Conservation (phyloP, 2,329 filamentous ascomycete species). For the Exophiala dermatitidis region DNA sequence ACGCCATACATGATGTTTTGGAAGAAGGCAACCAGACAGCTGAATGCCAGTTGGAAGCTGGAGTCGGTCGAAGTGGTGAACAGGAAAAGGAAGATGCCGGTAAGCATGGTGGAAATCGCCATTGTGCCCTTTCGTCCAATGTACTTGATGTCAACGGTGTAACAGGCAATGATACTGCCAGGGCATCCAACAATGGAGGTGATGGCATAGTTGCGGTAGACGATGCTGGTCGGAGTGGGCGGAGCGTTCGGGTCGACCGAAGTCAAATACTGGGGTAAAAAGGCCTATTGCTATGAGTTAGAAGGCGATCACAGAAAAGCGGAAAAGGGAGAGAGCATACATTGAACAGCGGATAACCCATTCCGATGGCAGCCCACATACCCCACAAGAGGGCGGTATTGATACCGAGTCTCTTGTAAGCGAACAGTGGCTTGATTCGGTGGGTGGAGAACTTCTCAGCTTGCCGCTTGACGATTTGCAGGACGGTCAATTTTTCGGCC, state of each 20-base stretch:
- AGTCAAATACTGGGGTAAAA: conserved; percentile 66
- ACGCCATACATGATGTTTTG: conserved; percentile 72
- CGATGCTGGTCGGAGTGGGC: conserved; percentile 64
- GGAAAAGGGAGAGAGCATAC: background rate
- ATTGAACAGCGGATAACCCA: conserved; percentile 61
- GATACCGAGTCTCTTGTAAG: background rate
- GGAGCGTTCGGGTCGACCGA: conserved; percentile 61
- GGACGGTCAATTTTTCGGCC: background rate
- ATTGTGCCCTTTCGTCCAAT: conserved; percentile 68
- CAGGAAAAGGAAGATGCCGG: conserved; percentile 64
- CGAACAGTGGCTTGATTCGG: background rate
- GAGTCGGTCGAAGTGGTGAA: conserved; percentile 61
- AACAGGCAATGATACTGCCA: conserved; percentile 61
- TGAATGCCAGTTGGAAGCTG: conserved; percentile 62
- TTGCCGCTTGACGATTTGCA: conserved; percentile 57
- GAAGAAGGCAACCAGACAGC: conserved; percentile 68
- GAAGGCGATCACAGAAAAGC: background rate
- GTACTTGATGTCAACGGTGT: conserved; percentile 60
- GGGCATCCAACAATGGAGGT: conserved; percentile 66
- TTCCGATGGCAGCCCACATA: conserved; percentile 63
- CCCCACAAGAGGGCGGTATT: conserved; percentile 56
- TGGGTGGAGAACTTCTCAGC: conserved; percentile 1
- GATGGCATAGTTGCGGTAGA: conserved; percentile 73
- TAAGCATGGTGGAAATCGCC: conserved; percentile 55
- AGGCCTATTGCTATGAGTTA: conserved; percentile 40